Percentiles rank a stretch among this genome's conserved stretches.
Conservation (phyloP, 2,329 filamentous ascomycete species). For the Chalaropsis thielavioides region DNA sequence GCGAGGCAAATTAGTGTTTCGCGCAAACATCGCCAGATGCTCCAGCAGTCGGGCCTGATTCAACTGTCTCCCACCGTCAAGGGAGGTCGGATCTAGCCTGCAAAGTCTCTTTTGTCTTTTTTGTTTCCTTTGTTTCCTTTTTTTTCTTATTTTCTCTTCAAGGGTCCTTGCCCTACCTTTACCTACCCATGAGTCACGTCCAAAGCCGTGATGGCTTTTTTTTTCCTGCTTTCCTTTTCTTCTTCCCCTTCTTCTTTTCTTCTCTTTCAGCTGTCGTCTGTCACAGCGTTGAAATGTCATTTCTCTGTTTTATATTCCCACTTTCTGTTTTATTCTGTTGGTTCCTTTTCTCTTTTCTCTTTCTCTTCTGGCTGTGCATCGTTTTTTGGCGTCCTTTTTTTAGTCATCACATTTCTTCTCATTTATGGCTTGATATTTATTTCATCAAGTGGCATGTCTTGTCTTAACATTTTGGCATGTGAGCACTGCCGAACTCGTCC, state of each 20-base stretch:
- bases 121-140: conserved; percentile 12
- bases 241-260: neutral
- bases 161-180: neutral
- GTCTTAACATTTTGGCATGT: neutral
- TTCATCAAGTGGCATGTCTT: neutral
- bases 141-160: conserved; percentile 11
- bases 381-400: conserved; percentile 10
- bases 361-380: conserved; percentile 1
- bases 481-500: neutral
- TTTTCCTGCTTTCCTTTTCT: conserved; percentile 1
- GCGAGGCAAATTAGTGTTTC: conserved; percentile 54
- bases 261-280: neutral
- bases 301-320: neutral
- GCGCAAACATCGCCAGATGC: conserved; percentile 43
- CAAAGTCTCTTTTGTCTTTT: conserved; percentile 17
- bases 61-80: conserved; percentile 12
- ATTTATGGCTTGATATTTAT: neutral
- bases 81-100: conserved; percentile 20
- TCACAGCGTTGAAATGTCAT: neutral
- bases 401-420: neutral
- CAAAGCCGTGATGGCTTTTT: conserved; percentile 5
- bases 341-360: neutral
- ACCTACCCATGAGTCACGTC: too few relatives aligned
- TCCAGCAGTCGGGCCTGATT: conserved; percentile 23
- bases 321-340: neutral